Evolutionary conservation across 441 rosid genomes (phyloP).

Genomic region (Sinapis alba): DNA sequence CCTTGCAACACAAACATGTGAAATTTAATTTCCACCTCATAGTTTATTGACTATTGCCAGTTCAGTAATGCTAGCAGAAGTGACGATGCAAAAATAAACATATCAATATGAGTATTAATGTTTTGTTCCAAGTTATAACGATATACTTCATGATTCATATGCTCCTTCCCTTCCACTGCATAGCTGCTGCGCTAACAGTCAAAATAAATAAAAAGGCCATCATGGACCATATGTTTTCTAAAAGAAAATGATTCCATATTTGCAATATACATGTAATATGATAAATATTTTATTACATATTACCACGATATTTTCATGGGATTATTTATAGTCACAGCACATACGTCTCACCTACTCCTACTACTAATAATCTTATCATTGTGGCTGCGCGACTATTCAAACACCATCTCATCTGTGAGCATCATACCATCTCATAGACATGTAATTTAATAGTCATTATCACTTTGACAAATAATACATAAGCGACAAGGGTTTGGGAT

Average conservation of each 20-base stretch:
- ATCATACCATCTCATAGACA: neutral
- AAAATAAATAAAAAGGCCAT: no score
- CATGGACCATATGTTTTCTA: neutral
- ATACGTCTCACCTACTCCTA: constrained; percentile 5
- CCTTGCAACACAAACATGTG: constrained; percentile 32
- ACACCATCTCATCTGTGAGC: constrained; percentile 14
- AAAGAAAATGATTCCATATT: neutral
- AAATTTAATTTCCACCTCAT: constrained; percentile 18
- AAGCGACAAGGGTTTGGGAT: neutral
- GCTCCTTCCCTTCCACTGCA: no score
- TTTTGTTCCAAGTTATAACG: neutral
- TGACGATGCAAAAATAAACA: neutral
- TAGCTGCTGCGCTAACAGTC: no score
- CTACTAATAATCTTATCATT: constrained; percentile 1
- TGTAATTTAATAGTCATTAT: constrained; percentile 9
- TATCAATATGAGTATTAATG: neutral
- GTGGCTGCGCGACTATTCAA: constrained; percentile 19
- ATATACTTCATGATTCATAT: neutral
- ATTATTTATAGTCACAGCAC: neutral
- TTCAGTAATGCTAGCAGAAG: neutral
- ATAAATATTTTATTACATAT: neutral
- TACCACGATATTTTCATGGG: constrained; percentile 9
- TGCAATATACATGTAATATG: neutral
- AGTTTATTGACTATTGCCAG: constrained; percentile 19
- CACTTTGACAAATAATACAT: constrained; percentile 7